phyloP scores from a whole-genome alignment of 768 basidiomycete genomes.

The Harrya chromipes region DNA sequence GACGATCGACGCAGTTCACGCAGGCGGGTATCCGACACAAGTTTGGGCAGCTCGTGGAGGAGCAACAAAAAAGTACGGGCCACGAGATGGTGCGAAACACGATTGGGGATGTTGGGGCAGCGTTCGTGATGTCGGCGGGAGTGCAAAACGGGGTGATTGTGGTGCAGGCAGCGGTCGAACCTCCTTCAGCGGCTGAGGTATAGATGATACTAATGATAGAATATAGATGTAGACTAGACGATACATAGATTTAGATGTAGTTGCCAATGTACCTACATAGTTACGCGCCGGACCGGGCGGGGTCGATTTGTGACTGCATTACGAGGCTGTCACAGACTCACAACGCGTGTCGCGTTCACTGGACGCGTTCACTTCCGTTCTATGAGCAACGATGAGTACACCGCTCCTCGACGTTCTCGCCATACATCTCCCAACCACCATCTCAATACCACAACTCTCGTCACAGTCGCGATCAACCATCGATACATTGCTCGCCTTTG shows the following conservation, averaged over 20 bases:
- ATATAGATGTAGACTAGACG: no score
- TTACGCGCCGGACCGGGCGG: no score
- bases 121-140: constrained; percentile 63
- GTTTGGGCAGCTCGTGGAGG: constrained; percentile 45
- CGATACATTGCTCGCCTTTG: constrained; percentile 30
- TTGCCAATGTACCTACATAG: no score
- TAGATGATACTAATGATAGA: background rate
- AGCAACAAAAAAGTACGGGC: constrained; percentile 11
- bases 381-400: constrained; percentile 9
- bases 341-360: no score
- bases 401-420: constrained; percentile 26
- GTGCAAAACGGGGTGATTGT: constrained; percentile 61
- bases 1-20: constrained; percentile 72
- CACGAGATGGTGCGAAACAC: constrained; percentile 60
- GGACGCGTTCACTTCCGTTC: background rate
- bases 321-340: no score
- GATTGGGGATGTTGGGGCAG: constrained; percentile 80
- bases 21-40: constrained; percentile 59
- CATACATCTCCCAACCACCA: constrained; percentile 16
- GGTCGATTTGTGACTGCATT: no score
- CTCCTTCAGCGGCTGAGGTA: background rate
- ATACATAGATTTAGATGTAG: no score
- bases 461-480: constrained; percentile 7
- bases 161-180: constrained; percentile 52
- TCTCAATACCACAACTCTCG: constrained; percentile 8